These are phyloP conservation scores for Amphicarpaea edgeworthii DNA, from an alignment of 306 rosid species.

Conservation along the genomic window DNA sequence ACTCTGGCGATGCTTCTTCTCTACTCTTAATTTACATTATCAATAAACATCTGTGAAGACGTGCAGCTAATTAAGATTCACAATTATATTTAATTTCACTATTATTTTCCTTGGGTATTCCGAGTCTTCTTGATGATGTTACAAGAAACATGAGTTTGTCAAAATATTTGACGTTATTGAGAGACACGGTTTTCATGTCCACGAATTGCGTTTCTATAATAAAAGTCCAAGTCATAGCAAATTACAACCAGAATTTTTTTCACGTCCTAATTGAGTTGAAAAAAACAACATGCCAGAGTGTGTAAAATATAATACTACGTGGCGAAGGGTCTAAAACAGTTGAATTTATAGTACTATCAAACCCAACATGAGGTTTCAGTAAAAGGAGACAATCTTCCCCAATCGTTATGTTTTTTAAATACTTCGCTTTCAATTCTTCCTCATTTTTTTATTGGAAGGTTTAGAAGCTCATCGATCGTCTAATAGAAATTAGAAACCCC, in stretches of 20 bases:
- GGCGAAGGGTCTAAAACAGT: conserved; percentile 41
- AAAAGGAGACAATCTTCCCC: conserved; percentile 56
- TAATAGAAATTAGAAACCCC: conserved; percentile 9
- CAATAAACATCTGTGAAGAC: background rate
- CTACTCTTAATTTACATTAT: conserved; percentile 6
- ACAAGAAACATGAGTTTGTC: background rate
- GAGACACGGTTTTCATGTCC: background rate
- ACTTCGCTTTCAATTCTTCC: background rate
- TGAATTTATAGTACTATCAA: conserved; percentile 42
- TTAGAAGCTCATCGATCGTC: conserved; percentile 2
- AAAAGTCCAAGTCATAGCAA: background rate
- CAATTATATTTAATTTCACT: background rate
- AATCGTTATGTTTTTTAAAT: conserved; percentile 21
- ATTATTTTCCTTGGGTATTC: background rate
- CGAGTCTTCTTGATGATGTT: conserved; percentile 2
- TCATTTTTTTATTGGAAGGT: background rate
- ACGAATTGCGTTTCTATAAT: background rate
- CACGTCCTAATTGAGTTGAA: conserved; percentile 3
- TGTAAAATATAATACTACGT: conserved; percentile 19
- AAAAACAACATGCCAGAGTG: conserved; percentile 12
- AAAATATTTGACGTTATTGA: conserved; percentile 29
- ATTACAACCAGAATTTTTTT: conserved; percentile 1
- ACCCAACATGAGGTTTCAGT: conserved; percentile 65
- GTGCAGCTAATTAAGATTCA: background rate
- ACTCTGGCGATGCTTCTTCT: conserved; percentile 5